Percentiles rank a stretch among this genome's conserved stretches.
Conservation (phyloP, 2,329 filamentous ascomycete species). For the Trichothecium sympodiale region DNA sequence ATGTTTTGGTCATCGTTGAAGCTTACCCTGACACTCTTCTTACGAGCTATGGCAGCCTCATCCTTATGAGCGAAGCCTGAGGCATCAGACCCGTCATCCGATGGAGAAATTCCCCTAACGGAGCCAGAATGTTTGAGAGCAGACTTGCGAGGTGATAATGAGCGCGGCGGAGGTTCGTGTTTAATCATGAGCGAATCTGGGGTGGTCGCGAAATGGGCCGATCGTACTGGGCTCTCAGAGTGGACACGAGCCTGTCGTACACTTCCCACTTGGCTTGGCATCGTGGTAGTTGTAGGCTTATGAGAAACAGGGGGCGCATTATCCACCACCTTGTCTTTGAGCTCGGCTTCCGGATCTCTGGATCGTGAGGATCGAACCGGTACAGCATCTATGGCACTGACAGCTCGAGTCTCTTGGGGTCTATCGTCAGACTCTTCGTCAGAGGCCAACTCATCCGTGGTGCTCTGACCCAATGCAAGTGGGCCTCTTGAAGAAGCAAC, state of each 20-base stretch:
- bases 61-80: conserved; percentile 22
- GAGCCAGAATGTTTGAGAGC: conserved; percentile 56
- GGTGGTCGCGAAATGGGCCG: conserved; percentile 53
- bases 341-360: too few relatives aligned
- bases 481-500: too few relatives aligned
- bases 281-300: background rate
- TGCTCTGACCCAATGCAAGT: too few relatives aligned
- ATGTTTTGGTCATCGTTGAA: conserved; percentile 59
- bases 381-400: too few relatives aligned
- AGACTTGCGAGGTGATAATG: conserved; percentile 66
- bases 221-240: conserved; percentile 53
- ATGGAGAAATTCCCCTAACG: conserved; percentile 38
- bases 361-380: too few relatives aligned
- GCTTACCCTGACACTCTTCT: conserved; percentile 63
- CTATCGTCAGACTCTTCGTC: too few relatives aligned
- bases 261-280: conserved; percentile 5
- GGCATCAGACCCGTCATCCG: conserved; percentile 35
- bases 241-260: conserved; percentile 23
- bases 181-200: conserved; percentile 44
- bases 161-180: conserved; percentile 60
- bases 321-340: background rate
- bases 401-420: too few relatives aligned
- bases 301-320: conserved; percentile 1
- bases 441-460: too few relatives aligned
- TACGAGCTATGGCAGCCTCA: conserved; percentile 32